Conservation (phyloP, 768 basidiomycete species). For the Trichaptum fuscoviolaceum region DNA sequence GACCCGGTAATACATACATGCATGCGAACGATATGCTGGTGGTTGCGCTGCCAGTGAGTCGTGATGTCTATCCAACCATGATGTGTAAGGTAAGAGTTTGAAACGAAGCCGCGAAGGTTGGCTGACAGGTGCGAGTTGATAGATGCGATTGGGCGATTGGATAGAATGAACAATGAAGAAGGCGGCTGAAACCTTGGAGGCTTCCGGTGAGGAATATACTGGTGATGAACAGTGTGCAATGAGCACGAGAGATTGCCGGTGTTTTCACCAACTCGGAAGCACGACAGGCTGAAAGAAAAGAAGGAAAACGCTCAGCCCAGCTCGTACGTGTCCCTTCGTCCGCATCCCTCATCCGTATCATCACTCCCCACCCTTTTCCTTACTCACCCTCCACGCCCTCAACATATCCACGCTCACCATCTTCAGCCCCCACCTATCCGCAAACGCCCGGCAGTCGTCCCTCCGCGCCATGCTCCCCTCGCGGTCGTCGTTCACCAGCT, state of each 20-base stretch:
- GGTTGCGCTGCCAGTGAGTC: neutral
- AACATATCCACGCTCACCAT: slow-evolving; percentile 94
- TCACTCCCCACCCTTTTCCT: neutral
- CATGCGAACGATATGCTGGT: neutral
- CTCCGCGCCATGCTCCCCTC: slow-evolving; percentile 90
- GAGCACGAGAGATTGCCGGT: too few species aligned
- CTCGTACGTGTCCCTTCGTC: too few species aligned
- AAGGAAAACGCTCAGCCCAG: too few species aligned
- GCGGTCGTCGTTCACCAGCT: slow-evolving; percentile 89
- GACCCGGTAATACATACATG: neutral
- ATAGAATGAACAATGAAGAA: neutral
- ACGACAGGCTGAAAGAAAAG: too few species aligned
- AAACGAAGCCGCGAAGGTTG: neutral
- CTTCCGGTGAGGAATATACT: too few species aligned
- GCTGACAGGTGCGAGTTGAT: neutral
- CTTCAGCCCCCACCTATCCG: slow-evolving; percentile 82
- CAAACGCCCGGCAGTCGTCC: slow-evolving; percentile 90
- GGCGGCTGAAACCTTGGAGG: neutral
- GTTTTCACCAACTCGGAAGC: too few species aligned
- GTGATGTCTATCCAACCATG: neutral
- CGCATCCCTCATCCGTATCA: neutral
- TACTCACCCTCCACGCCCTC: slow-evolving; percentile 31
- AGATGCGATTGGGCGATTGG: neutral
- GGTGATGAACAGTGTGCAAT: too few species aligned
- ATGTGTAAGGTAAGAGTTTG: neutral